Conservation (phyloP, 2,329 filamentous ascomycete species). For the Mariannaea sp. region DNA sequence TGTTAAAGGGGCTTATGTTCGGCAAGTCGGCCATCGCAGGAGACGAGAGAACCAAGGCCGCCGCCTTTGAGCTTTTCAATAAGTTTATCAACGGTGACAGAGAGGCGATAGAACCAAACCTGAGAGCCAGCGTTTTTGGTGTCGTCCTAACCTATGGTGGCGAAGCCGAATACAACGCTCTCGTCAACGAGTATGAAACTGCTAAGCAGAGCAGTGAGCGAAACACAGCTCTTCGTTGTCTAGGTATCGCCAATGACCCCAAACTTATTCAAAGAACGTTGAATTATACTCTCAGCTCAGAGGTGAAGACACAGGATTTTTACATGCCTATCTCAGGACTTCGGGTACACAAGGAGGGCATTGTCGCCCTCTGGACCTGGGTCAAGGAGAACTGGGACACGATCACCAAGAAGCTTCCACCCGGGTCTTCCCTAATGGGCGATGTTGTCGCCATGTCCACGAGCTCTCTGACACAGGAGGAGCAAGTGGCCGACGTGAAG, state of each 20-base stretch:
- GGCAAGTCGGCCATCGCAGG: conserved; percentile 79
- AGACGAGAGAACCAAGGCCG: conserved; percentile 76
- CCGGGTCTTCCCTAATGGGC: conserved; percentile 84
- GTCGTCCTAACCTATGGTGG: conserved; percentile 85
- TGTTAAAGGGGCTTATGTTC: conserved; percentile 93
- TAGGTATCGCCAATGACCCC: conserved; percentile 78
- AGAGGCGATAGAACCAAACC: conserved; percentile 86
- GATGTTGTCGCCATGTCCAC: conserved; percentile 83
- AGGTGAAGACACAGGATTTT: conserved; percentile 93
- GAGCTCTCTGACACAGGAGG: conserved; percentile 75
- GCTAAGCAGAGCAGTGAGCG: conserved; percentile 80
- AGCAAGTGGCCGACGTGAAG: conserved; percentile 77
- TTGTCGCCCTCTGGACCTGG: conserved; percentile 81
- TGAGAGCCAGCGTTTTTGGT: conserved; percentile 83
- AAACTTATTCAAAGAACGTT: conserved; percentile 83
- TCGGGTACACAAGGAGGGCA: conserved; percentile 75
- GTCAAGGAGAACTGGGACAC: conserved; percentile 88
- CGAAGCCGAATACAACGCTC: conserved; percentile 51
- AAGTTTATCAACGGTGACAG: conserved; percentile 81
- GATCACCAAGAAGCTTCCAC: conserved; percentile 79
- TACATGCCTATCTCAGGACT: conserved; percentile 86
- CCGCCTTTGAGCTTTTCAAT: conserved; percentile 87
- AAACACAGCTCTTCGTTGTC: conserved; percentile 83
- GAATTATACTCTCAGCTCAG: conserved; percentile 72
- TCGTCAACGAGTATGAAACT: conserved; percentile 38